Evolutionary conservation across 2,329 filamentous ascomycete species (phyloP).

Genomic region (Penicillium corylophilum): DNA sequence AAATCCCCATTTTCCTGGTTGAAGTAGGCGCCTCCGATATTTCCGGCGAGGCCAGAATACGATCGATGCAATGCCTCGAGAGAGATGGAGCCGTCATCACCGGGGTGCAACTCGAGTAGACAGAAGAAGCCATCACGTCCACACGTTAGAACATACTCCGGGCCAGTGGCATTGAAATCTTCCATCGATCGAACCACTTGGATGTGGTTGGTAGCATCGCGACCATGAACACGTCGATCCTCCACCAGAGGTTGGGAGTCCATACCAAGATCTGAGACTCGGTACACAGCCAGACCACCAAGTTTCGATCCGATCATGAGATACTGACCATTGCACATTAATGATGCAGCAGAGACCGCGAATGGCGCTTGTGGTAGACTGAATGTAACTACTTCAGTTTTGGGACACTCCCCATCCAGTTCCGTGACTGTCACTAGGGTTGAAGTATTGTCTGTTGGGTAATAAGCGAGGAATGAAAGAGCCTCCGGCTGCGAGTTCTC

Average conservation of each 20-base stretch:
- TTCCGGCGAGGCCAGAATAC: conserved; percentile 68
- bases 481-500: conserved; percentile 10
- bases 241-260: conserved; percentile 24
- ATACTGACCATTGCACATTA: conserved; percentile 31
- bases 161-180: conserved; percentile 13
- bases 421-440: conserved; percentile 29
- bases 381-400: conserved; percentile 36
- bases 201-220: conserved; percentile 70
- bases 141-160: conserved; percentile 61
- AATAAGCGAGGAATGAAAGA: conserved; percentile 29
- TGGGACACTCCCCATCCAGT: conserved; percentile 28
- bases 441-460: conserved; percentile 26
- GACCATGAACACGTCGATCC: conserved; percentile 45
- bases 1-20: conserved; percentile 30
- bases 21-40: conserved; percentile 72
- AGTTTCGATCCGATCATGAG: conserved; percentile 57
- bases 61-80: conserved; percentile 65
- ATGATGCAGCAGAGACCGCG: conserved; percentile 52
- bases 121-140: conserved; percentile 75
- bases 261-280: conserved; percentile 17
- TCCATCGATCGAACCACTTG: conserved; percentile 17
- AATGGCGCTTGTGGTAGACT: conserved; percentile 45
- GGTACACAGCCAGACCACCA: conserved; percentile 55
- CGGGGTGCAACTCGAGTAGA: conserved; percentile 52
- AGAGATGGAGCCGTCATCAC: conserved; percentile 28